Base-by-base conservation (phyloP, 179 eudicot species). In the Dionaea muscipula region DNA sequence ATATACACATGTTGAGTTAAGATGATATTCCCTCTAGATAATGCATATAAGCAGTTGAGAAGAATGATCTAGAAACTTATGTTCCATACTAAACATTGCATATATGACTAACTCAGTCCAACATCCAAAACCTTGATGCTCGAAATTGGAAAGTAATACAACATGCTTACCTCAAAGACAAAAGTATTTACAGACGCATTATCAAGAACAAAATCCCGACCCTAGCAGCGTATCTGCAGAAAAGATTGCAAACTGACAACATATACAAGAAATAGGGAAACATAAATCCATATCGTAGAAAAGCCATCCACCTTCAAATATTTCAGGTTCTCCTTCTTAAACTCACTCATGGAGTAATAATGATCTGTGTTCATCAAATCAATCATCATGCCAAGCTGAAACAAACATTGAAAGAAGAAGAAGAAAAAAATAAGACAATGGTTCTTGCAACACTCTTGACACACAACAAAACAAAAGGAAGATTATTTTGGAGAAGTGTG, bases 281-380 rank as follows among this genome's bases (percentile, higher is more conserved):
- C 10, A 46, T 12, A 23, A 47, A 46, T 17, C n/a, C 17, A 33
- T 15, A 26, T 14, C 25, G 31, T 14, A n/a, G 13, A 17, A 22
- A 28, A 51, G 17, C 45, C 15, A 46, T 2, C 31, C 57, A 79
- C 84, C 81, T 79, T 79, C 56, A 76, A 22, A 60, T 76, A 71
- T 55, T 67, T 73, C 55, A 73, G 56, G 18, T 76, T 72, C 45
- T 68, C 63, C 37, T 68, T 68, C 50, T 58, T 65, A 26, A 77
- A 68, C 40, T 76, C 81, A 12, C 31, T 62, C 3, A 66, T 39
- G 38, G 65, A 66, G 66, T 79, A 79, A 69, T 79, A 79, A 1
- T 81, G 79, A 68, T 70, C 73, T 7, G 84, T 79, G 55, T 79
- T 76, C 17, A 81, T 79, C 64, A 79, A 70, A 57, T 79, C 84